Percentiles rank a stretch among this genome's conserved stretches.
These are phyloP conservation scores for Penicillium psychrofluorescens DNA, from an alignment of 495 filamentous ascomycete species.

Conservation along the genomic window DNA sequence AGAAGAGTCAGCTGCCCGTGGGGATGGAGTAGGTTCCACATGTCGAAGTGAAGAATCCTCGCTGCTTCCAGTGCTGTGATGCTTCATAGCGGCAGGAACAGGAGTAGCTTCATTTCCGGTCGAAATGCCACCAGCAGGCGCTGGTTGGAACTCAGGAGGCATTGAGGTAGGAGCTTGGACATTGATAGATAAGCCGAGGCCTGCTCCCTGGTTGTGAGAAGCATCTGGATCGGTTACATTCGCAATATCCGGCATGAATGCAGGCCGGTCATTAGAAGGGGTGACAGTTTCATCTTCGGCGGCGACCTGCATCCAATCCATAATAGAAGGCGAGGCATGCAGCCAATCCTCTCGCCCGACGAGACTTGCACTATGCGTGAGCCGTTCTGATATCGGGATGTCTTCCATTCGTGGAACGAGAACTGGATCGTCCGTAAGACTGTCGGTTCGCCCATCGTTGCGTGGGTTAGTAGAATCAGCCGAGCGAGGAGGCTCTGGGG, in stretches of 20 bases:
- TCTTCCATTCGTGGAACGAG: slow-evolving; percentile 23
- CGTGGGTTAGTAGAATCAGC: slow-evolving; percentile 2
- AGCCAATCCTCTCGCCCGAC: slow-evolving; percentile 44
- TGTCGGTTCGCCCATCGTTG: slow-evolving; percentile 14
- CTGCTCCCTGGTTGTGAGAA: slow-evolving; percentile 8
- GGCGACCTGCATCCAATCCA: slow-evolving; percentile 47
- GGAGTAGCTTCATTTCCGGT: too few species aligned
- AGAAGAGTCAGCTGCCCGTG: slow-evolving; percentile 30
- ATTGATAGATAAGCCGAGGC: slow-evolving; percentile 33
- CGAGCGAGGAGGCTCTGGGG: slow-evolving; percentile 10
- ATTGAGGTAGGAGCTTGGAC: slow-evolving; percentile 9
- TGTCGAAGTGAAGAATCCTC: slow-evolving; percentile 34
- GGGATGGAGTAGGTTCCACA: slow-evolving; percentile 27
- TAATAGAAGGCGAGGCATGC: slow-evolving; percentile 49
- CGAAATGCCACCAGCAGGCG: too few species aligned
- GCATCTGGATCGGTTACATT: slow-evolving; percentile 5
- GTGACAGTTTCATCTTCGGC: slow-evolving; percentile 28
- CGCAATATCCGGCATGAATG: slow-evolving; percentile 3
- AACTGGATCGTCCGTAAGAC: slow-evolving; percentile 31
- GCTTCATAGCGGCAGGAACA: slow-evolving; percentile 6
- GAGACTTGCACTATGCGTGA: slow-evolving; percentile 35
- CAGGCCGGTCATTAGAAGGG: slow-evolving; percentile 10
- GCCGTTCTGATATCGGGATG: slow-evolving; percentile 10
- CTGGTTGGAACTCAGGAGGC: too few species aligned
- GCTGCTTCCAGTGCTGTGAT: slow-evolving; percentile 48